These are phyloP conservation scores for Phytophthora foliorum DNA, from an alignment of 352 stramenopile species.

Conservation along the genomic window DNA sequence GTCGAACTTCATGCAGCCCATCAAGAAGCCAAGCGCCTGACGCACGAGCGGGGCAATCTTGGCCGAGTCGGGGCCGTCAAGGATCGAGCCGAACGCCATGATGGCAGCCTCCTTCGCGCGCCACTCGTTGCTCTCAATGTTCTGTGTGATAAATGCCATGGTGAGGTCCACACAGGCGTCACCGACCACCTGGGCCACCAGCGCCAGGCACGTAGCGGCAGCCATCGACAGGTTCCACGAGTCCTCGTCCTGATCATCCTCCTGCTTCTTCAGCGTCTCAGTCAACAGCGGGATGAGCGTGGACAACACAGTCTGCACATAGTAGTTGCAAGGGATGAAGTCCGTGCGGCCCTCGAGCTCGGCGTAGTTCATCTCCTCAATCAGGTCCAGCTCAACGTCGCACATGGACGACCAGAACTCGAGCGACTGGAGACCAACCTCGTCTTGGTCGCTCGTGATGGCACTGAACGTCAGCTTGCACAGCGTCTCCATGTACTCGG, in stretches of 20 bases:
- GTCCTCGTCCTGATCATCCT: constrained; percentile 96
- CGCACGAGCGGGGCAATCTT: constrained; percentile 94
- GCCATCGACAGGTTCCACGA: constrained; percentile 96
- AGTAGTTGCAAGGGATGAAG: constrained; percentile 85
- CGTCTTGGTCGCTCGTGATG: constrained; percentile 93
- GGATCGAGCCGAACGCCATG: constrained; percentile 97
- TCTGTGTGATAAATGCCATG: constrained; percentile 95
- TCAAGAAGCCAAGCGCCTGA: constrained; percentile 94
- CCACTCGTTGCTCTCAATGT: constrained; percentile 97
- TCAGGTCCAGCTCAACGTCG: constrained; percentile 95
- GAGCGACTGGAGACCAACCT: constrained; percentile 96
- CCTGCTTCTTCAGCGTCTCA: constrained; percentile 95
- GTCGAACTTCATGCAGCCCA: constrained; percentile 93
- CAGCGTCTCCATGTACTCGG: constrained; percentile 97
- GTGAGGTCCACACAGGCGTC: constrained; percentile 93
- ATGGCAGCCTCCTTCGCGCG: constrained; percentile 96
- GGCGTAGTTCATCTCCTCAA: constrained; percentile 93
- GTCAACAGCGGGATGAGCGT: constrained; percentile 94
- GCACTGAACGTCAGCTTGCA: constrained; percentile 96
- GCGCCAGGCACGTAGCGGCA: constrained; percentile 92
- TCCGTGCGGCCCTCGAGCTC: constrained; percentile 62
- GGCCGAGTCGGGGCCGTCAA: constrained; percentile 93
- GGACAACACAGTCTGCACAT: constrained; percentile 88
- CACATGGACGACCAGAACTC: constrained; percentile 99
- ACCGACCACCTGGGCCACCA: constrained; percentile 94